Percentiles rank a stretch among this genome's conserved stretches.
phyloP scores from a whole-genome alignment of 257 asterid species.

The Penstemon eatonii region DNA sequence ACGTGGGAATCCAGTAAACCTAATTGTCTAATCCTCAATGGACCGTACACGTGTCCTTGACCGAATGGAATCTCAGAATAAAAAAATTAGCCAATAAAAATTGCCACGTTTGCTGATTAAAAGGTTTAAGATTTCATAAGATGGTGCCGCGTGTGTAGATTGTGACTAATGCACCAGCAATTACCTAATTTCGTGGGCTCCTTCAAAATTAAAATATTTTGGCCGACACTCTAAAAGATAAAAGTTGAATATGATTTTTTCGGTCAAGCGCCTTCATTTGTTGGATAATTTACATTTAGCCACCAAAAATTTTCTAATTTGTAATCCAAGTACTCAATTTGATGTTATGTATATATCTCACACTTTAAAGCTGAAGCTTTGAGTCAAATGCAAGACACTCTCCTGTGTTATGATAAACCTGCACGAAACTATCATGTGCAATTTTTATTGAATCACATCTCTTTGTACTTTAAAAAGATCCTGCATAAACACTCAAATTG shows the following conservation, averaged over 20 bases:
- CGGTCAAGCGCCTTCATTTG: constrained; percentile 27
- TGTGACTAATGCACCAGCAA: constrained; percentile 40
- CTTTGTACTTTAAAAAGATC: too few species aligned
- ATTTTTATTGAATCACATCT: too few species aligned
- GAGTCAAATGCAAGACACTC: too few species aligned
- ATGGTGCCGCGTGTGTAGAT: constrained; percentile 43
- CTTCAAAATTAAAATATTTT: constrained; percentile 15
- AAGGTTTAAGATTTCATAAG: not conserved
- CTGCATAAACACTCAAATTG: too few species aligned
- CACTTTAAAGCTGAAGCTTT: too few species aligned
- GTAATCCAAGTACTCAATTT: not conserved
- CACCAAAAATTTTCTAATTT: not conserved
- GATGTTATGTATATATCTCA: not conserved
- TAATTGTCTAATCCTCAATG: constrained; percentile 5
- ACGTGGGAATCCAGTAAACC: constrained; percentile 39
- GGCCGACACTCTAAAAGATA: constrained; percentile 44
- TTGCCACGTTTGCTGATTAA: constrained; percentile 26
- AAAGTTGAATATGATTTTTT: constrained; percentile 31
- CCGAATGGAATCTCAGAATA: not conserved
- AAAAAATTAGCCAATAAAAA: constrained; percentile 14
- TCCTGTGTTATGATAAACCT: too few species aligned
- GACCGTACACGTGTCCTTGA: constrained; percentile 44
- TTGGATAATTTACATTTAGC: constrained; percentile 1
- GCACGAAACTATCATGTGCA: too few species aligned
- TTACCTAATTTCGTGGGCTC: constrained; percentile 36